Percentiles rank a stretch among this genome's conserved stretches.
These are phyloP conservation scores for Iris macrosiphon DNA, from an alignment of 106 monocot genomes.

Conservation along the genomic window DNA sequence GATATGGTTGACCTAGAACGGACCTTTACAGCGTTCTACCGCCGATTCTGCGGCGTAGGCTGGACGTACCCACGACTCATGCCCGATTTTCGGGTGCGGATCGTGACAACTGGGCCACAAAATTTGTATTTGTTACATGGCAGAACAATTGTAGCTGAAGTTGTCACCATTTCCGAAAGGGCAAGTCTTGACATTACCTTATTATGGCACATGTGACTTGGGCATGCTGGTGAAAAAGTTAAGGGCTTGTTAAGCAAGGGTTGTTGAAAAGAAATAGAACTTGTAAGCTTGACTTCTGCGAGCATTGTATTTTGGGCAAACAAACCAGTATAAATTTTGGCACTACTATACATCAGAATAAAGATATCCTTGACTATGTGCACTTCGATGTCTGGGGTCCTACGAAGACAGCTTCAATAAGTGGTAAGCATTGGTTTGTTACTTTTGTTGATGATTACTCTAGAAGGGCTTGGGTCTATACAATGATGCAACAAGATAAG, in stretches of 20 bases:
- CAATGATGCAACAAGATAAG: not conserved
- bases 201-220: not conserved
- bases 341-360: not conserved
- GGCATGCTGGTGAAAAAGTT: not conserved
- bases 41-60: too few relatives aligned
- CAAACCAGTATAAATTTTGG: not conserved
- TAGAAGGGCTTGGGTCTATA: not conserved
- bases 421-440: not conserved
- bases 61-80: too few relatives aligned
- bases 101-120: not conserved
- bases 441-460: not conserved
- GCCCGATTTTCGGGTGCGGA: too few relatives aligned
- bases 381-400: not conserved
- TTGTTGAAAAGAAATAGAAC: not conserved
- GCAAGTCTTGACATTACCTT: not conserved
- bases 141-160: not conserved
- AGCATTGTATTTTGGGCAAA: not conserved
- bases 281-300: not conserved
- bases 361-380: not conserved
- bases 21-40: too few relatives aligned
- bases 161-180: not conserved
- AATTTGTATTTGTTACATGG: not conserved
- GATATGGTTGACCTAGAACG: too few relatives aligned
- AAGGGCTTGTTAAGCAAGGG: not conserved
- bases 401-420: not conserved